Percentiles rank a stretch among this genome's conserved stretches.
These are phyloP conservation scores for Lichtheimia ramosa DNA, from an alignment of 371 early-diverging fungal species.

Conservation along the genomic window DNA sequence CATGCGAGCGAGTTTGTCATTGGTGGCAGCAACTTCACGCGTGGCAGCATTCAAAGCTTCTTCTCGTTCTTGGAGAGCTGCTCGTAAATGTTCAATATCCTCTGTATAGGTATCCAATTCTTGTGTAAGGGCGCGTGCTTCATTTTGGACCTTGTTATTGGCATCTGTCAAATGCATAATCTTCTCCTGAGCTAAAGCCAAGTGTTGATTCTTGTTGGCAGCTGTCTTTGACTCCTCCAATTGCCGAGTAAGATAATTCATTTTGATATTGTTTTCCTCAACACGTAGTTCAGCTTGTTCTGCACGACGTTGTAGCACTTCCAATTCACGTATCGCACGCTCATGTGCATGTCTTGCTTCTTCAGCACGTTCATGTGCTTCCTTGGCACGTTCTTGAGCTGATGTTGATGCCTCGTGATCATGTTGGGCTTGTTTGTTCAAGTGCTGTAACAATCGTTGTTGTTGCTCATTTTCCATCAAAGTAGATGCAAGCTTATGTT, in stretches of 20 bases:
- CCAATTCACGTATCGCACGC: conserved; percentile 43
- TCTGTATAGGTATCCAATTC: conserved; percentile 52
- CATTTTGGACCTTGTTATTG: conserved; percentile 52
- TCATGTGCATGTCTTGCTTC: conserved; percentile 50
- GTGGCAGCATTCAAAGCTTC: conserved; percentile 42
- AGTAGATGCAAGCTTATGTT: conserved; percentile 42
- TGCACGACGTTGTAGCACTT: conserved; percentile 37
- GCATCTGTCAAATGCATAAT: conserved; percentile 57
- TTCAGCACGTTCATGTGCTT: conserved; percentile 47
- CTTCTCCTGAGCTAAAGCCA: conserved; percentile 53
- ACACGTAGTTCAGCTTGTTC: conserved; percentile 43
- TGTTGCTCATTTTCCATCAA: conserved; percentile 46
- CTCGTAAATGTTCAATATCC: conserved; percentile 43
- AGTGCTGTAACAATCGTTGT: conserved; percentile 30
- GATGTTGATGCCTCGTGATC: conserved; percentile 39
- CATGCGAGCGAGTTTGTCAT: conserved; percentile 58
- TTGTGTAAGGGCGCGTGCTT: conserved; percentile 49
- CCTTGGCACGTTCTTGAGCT: conserved; percentile 51
- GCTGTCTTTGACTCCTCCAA: conserved; percentile 14
- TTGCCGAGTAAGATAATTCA: conserved; percentile 21
- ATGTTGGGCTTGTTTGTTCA: conserved; percentile 43
- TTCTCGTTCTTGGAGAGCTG: conserved; percentile 49
- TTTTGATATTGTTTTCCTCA: conserved; percentile 29
- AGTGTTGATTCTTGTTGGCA: conserved; percentile 7
- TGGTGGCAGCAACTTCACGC: conserved; percentile 51